phyloP scores from a whole-genome alignment of 768 basidiomycete genomes.

The Phanerochaete sordida region DNA sequence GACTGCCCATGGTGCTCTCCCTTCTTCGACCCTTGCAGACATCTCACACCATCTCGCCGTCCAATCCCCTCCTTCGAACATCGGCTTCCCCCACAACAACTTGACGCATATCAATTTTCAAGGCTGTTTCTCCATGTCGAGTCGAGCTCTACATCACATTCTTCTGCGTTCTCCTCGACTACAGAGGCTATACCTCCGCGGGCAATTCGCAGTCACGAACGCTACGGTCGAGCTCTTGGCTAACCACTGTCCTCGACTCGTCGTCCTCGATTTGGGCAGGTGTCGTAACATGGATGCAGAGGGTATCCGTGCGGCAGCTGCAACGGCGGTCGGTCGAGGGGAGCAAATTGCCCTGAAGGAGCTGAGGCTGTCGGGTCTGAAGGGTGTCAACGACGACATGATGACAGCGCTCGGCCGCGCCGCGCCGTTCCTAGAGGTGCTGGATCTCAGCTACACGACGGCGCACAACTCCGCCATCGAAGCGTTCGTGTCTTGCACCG shows the following conservation, averaged over 20 bases:
- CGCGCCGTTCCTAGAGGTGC: conserved; percentile 68
- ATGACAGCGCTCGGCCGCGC: conserved; percentile 66
- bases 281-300: conserved; percentile 66
- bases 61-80: conserved; percentile 26
- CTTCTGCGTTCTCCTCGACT: conserved; percentile 62
- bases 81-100: conserved; percentile 51
- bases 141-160: conserved; percentile 65
- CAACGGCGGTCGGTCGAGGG: conserved; percentile 40
- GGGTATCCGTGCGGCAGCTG: conserved; percentile 51
- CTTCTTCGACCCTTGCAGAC: conserved; percentile 45
- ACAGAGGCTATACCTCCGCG: conserved; percentile 58
- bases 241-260: conserved; percentile 51
- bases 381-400: conserved; percentile 52
- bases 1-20: conserved; percentile 54
- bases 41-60: conserved; percentile 55
- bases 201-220: conserved; percentile 66
- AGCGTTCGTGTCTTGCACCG: conserved; percentile 59
- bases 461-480: conserved; percentile 76
- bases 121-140: conserved; percentile 66
- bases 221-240: conserved; percentile 69
- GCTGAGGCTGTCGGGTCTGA: conserved; percentile 67
- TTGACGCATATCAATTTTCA: conserved; percentile 68
- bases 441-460: conserved; percentile 75
- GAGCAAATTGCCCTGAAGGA: conserved; percentile 54
- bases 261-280: conserved; percentile 64